These are phyloP conservation scores for Arxiozyma slooffiae DNA, from an alignment of 1,139 yeast genomes.

Conservation along the genomic window DNA sequence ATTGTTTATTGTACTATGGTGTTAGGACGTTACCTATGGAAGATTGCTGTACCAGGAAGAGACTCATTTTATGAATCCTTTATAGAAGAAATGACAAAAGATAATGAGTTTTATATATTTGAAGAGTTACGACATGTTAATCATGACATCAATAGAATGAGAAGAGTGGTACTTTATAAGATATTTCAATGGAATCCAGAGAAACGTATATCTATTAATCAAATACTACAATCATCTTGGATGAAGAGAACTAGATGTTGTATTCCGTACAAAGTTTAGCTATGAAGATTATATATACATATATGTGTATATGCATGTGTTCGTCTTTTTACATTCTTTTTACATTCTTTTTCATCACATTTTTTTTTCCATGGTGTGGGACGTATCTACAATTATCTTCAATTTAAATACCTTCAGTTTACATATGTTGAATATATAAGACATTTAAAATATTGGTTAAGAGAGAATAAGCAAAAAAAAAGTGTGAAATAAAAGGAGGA, in stretches of 20 bases:
- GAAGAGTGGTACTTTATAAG: conserved; percentile 46
- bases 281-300: background rate
- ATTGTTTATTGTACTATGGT: conserved; percentile 46
- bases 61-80: conserved; percentile 26
- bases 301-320: background rate
- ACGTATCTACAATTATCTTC: background rate
- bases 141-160: conserved; percentile 32
- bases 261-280: conserved; percentile 23
- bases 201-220: conserved; percentile 37
- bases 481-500: too few relatives aligned
- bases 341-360: background rate
- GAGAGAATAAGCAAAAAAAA: too few relatives aligned
- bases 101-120: conserved; percentile 26
- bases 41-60: conserved; percentile 34
- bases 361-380: background rate
- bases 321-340: background rate
- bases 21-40: conserved; percentile 45
- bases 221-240: conserved; percentile 43
- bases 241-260: conserved; percentile 42
- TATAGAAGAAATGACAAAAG: conserved; percentile 31
- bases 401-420: too few relatives aligned
- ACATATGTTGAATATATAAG: background rate
- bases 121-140: conserved; percentile 31
- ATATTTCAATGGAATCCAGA: conserved; percentile 48
- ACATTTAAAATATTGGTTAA: too few relatives aligned